phyloP scores from a whole-genome alignment of 805 yeast genomes.

The Cyberlindnera maritima region DNA sequence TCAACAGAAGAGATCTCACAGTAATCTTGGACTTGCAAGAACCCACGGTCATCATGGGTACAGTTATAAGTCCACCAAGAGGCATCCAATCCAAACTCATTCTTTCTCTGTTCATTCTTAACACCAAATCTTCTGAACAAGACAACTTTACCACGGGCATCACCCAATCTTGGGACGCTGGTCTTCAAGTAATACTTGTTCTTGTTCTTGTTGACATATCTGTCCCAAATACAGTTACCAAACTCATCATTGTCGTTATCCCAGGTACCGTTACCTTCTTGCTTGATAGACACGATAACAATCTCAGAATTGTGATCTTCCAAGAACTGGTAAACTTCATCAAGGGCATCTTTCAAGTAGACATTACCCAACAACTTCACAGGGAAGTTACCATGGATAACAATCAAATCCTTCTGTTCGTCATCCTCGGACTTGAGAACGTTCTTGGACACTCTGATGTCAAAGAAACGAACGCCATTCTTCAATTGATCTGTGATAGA shows the following conservation, averaged over 20 bases:
- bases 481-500: conserved; percentile 58
- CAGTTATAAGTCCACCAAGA: conserved; percentile 65
- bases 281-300: conserved; percentile 66
- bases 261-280: conserved; percentile 71
- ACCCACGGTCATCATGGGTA: conserved; percentile 61
- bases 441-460: conserved; percentile 60
- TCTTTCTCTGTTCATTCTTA: conserved; percentile 38
- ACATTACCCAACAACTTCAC: conserved; percentile 58
- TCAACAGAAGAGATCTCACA: conserved; percentile 55
- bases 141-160: conserved; percentile 63
- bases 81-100: conserved; percentile 65
- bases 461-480: conserved; percentile 75
- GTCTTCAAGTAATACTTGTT: conserved; percentile 60
- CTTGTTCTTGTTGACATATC: conserved; percentile 46
- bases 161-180: conserved; percentile 55
- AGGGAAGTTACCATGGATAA: conserved; percentile 76
- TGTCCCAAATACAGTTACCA: conserved; percentile 56
- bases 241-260: conserved; percentile 62
- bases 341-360: conserved; percentile 47
- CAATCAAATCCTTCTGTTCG: conserved; percentile 51
- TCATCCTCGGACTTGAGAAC: conserved; percentile 48
- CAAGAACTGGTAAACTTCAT: conserved; percentile 59
- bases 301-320: conserved; percentile 52
- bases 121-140: conserved; percentile 74
- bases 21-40: conserved; percentile 67